Base-by-base conservation (phyloP, 352 stramenopile species). In the Globisporangium cystogenes region DNA sequence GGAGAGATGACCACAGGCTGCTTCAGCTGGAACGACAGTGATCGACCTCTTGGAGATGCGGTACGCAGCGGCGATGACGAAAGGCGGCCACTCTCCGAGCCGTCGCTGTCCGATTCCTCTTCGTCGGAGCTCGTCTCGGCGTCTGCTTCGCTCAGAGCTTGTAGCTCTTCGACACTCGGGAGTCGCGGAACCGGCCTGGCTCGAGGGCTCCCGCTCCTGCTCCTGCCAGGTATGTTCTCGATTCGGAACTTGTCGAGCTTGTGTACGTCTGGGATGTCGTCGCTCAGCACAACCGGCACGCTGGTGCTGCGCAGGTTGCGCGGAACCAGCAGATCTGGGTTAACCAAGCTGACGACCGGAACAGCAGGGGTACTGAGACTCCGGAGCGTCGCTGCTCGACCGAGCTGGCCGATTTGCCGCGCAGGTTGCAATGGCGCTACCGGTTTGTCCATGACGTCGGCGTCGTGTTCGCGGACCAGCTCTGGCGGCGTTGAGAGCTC, bases 301-400 rank as follows among this genome's bases (percentile, higher is more conserved):
- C 66, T 75, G 3, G 49, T 65, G 45, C 58, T 64, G 26, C 56
- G 58, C 27, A 50, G 39, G 35, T 53, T 49, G 26, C 48, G 48
- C 8, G 41, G 27, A 2, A 55, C 35, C 8, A 56, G 15, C 2
- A 33, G 11, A 24, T 48, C 8, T 15, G 53, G 23, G 4, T 46
- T 36, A 4, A 42, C 48, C 0, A 62, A 20, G 21, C 37, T 49
- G 0, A 47, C 20, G 8, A 45, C 43, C 4, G 55, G 50, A 11
- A 64, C 46, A 1, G 44, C 51, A 2, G 65, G 54, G 11, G 68
- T 50, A 27, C 63, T 74, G 33, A 66, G 57, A 44, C 66, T 73
- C n/a, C 57, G 66, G 16, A 53, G 52, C 8, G 55, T 43, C 10
- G 11, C 26, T 12, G 20, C 18, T 24, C 42, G 41, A 18, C 18